These are phyloP conservation scores for Fallopia convolvulus DNA, from an alignment of 148 eudicot genomes.

Conservation along the genomic window DNA sequence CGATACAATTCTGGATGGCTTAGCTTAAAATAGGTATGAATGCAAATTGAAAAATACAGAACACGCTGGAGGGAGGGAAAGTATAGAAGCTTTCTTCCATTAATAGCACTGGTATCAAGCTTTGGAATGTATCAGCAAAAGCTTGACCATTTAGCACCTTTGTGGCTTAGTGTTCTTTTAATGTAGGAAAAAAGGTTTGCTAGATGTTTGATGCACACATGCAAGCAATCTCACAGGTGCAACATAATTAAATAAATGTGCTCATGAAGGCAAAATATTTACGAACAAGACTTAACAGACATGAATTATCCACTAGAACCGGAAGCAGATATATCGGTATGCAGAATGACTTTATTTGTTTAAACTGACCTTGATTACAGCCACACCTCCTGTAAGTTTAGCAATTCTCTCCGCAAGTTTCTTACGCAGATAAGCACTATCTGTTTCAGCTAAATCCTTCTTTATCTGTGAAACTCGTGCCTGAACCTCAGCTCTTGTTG, in stretches of 20 bases:
- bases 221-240: neutral
- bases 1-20: neutral
- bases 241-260: neutral
- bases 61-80: neutral
- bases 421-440: slow-evolving; percentile 37
- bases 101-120: neutral
- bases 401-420: slow-evolving; percentile 85
- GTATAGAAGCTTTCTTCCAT: neutral
- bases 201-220: neutral
- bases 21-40: neutral
- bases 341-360: neutral
- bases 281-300: neutral
- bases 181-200: neutral
- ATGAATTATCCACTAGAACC: neutral
- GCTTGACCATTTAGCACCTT: neutral
- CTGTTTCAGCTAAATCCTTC: slow-evolving; percentile 79
- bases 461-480: slow-evolving; percentile 86
- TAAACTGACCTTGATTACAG: slow-evolving; percentile 64
- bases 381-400: slow-evolving; percentile 86
- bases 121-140: neutral
- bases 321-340: neutral
- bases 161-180: neutral
- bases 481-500: slow-evolving; percentile 76
- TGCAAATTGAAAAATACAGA: neutral
- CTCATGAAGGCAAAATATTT: neutral